Evolutionary conservation across 2,329 filamentous ascomycete genomes (phyloP), one percentile per base, ranked within the genome.

Genomic region (Nothophoma quercina): DNA sequence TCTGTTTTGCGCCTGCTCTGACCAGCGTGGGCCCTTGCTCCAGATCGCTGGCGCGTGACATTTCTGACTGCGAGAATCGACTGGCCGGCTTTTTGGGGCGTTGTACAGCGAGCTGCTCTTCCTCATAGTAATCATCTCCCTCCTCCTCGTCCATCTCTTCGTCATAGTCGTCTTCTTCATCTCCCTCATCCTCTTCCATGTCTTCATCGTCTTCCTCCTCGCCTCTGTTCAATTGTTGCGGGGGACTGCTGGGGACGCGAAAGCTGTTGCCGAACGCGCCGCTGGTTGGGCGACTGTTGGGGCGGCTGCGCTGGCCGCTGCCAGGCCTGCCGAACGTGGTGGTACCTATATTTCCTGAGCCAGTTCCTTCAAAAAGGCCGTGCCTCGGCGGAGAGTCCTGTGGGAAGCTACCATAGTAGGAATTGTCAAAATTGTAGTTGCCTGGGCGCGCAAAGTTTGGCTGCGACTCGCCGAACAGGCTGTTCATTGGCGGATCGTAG

Each of bases 381-480:
- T 64, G 55, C 42, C 70, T 69, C 22, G 71, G 71, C 25, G 72
- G 72, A n/a, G 72, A 74, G 62, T 70, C 73, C 13, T 48, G 58
- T 53, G 50, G 50, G 50, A 53, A 53, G 50, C 50, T 53, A 42
- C 59, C 59, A 15, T 67, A 65, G 16, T 57, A 30, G 25, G 67
- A 57, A 13, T 42, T 47, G 44, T 60, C 61, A 43, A 67, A 67
- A 47, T 57, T 49, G 48, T 59, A 55, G 54, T 46, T 47, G 44
- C 51, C 59, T 7, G 66, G 61, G 28, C 42, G 45, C 33, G 57
- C 41, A 45, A 68, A 62, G 36, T 56, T 63, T n/a, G 80, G 70
- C 55, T 79, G 78, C 13, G 83, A 83, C 68, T 78, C 81, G 43
- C 79, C 80, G 59, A 83, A 81, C 16, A 81, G 62, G 34, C 77